Percentiles rank a stretch among this genome's conserved stretches.
These are phyloP conservation scores for Cantharellus cinnabarinus DNA, from an alignment of 768 basidiomycete species.

Conservation along the genomic window DNA sequence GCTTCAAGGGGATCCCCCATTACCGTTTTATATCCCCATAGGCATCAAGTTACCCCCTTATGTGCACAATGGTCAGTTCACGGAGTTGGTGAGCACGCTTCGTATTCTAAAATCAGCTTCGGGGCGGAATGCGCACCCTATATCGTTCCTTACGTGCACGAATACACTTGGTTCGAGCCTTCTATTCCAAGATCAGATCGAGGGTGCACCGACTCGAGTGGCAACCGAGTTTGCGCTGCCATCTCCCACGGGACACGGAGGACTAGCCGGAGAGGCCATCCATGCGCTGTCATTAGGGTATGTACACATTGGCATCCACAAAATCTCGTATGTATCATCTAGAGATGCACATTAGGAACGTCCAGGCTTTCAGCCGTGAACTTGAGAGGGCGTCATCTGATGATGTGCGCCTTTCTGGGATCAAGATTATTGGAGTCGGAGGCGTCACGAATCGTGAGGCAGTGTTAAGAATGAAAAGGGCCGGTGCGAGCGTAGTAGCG, in stretches of 20 bases:
- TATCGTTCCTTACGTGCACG: slow-evolving; percentile 61
- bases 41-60: slow-evolving; percentile 72
- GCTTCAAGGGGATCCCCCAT: slow-evolving; percentile 21
- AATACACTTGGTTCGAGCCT: slow-evolving; percentile 61
- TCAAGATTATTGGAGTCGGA: slow-evolving; percentile 62
- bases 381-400: slow-evolving; percentile 20
- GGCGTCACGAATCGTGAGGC: slow-evolving; percentile 48
- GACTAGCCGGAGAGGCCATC: slow-evolving; percentile 54
- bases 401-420: slow-evolving; percentile 22
- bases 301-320: slow-evolving; percentile 20
- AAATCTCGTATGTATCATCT: background rate
- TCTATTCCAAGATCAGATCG: slow-evolving; percentile 36
- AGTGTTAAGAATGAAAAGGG: slow-evolving; percentile 45
- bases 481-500: slow-evolving; percentile 55
- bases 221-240: slow-evolving; percentile 28
- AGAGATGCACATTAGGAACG: slow-evolving; percentile 12
- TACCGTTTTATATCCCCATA: slow-evolving; percentile 28
- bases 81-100: slow-evolving; percentile 29
- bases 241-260: slow-evolving; percentile 38
- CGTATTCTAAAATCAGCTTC: slow-evolving; percentile 16
- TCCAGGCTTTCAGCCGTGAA: slow-evolving; percentile 30
- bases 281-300: slow-evolving; percentile 66
- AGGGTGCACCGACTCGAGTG: slow-evolving; percentile 2
- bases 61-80: slow-evolving; percentile 39
- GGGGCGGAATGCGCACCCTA: slow-evolving; percentile 19